These are phyloP conservation scores for Aspergillus homomorphus DNA, from an alignment of 495 filamentous ascomycete genomes.

Conservation along the genomic window DNA sequence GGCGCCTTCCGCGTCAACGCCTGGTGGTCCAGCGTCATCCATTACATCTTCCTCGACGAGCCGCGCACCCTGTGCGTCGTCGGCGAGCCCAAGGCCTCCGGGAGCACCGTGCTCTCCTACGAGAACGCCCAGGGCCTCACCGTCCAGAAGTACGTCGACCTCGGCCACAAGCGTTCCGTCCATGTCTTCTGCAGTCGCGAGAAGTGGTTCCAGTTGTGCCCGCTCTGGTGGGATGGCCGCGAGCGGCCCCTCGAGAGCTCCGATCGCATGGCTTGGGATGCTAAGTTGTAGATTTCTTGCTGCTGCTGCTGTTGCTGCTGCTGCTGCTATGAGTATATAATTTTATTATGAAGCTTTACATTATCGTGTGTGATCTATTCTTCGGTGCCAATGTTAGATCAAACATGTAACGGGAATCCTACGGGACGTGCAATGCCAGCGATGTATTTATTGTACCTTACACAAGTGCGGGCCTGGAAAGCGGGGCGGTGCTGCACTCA, in stretches of 20 bases:
- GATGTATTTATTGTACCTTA: no score
- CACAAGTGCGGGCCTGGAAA: no score
- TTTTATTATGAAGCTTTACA: no score
- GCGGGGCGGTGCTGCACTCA: no score
- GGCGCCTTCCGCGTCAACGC: slow-evolving; percentile 64
- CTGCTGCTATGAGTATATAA: no score
- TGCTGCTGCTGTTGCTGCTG: no score
- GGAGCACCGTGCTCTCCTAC: slow-evolving; percentile 59
- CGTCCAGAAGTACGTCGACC: slow-evolving; percentile 62
- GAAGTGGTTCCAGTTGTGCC: slow-evolving; percentile 66
- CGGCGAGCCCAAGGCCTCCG: slow-evolving; percentile 63
- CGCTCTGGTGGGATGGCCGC: slow-evolving; percentile 49
- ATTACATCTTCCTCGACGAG: slow-evolving; percentile 69
- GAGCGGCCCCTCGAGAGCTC: slow-evolving; percentile 44
- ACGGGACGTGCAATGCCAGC: no score
- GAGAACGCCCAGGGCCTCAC: slow-evolving; percentile 64
- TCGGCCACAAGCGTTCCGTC: slow-evolving; percentile 65
- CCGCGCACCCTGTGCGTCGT: slow-evolving; percentile 60
- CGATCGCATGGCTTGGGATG: slow-evolving; percentile 49
- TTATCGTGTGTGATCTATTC: no score
- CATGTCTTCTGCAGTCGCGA: slow-evolving; percentile 58
- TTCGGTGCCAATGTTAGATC: no score
- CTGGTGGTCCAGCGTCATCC: slow-evolving; percentile 67
- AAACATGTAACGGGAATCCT: no score
- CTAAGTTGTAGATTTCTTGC: slow-evolving; percentile 44